Evolutionary conservation across 2,329 filamentous ascomycete genomes (phyloP), one percentile per base, ranked within the genome.

Genomic region (Penicillium sp.): DNA sequence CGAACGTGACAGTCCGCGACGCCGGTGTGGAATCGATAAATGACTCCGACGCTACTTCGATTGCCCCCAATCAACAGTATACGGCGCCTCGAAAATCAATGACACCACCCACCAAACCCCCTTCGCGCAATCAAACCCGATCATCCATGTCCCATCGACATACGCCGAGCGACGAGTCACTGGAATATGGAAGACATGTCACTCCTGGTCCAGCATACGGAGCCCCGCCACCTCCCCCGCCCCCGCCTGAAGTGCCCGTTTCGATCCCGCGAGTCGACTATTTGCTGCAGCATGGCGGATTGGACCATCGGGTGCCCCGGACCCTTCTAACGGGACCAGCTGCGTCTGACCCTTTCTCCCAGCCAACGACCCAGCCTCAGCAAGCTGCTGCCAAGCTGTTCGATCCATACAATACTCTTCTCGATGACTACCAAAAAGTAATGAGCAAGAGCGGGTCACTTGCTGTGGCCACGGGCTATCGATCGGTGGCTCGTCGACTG

Each of bases 391-490:
- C 85, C 34, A 80, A 79, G 10, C 73, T 96, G 4, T 97, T 96
- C 59, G 79, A 84, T 4, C 87, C 88, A 0, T 87, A 93, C 51
- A 85, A 86, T 62, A 83, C 81, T 48, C 75, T 96, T 2, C 75
- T 98, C 15, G 86, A 94, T 51, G 86, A 94, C 58, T 97, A 95
- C 60, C 79, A 84, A 48, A 77, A 79, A 3, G 90, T 98, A 3
- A 76, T 97, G 48, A 73, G 77, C 28, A 89, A 85, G 48, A 87
- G 86, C 54, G 93, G 93, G 3, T 97, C 91, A 0, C 72, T 98
- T 4, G 93, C 93, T 2, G 93, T 97, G 2, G 93, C 93, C 11
- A 97, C 91, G 0, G 93, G 93, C 4, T 95, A 97, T 64, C 82
- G 87, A 38, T 96, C 91, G 0, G 86, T 97, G n/a, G 93, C 93